A percentile compares a stretch with the other conserved stretches of the same genome.
phyloP scores from a whole-genome alignment of 1,284 basidiomycete genomes.

The Xerocomus minutiporus region DNA sequence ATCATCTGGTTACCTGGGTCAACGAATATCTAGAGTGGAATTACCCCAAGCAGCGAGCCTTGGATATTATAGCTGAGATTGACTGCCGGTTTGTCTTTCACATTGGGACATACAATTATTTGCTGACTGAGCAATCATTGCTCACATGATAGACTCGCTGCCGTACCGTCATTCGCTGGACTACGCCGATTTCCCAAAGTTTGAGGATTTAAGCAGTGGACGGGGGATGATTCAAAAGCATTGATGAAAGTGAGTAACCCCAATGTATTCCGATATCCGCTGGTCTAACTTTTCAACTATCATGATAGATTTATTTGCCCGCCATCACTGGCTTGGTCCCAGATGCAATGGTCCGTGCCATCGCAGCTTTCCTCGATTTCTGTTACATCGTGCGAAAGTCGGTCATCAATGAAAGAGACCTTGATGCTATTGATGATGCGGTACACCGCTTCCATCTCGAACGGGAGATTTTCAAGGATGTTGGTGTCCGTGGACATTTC shows the following conservation, averaged over 20 bases:
- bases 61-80: neutral
- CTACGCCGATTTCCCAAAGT: neutral
- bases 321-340: conserved; percentile 13
- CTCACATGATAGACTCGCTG: neutral
- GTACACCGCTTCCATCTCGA: conserved; percentile 11
- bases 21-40: neutral
- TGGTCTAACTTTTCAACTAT: neutral
- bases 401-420: conserved; percentile 4
- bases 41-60: neutral
- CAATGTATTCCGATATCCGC: neutral
- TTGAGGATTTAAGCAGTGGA: neutral
- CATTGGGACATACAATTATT: too few species aligned
- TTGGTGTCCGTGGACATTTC: conserved; percentile 7
- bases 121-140: too few species aligned
- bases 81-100: neutral
- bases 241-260: neutral
- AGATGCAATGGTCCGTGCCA: neutral
- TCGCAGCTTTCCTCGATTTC: conserved; percentile 20
- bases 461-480: conserved; percentile 8
- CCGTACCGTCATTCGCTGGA: neutral
- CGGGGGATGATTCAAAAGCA: neutral
- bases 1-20: neutral
- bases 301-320: conserved; percentile 7
- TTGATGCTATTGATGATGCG: conserved; percentile 15
- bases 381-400: conserved; percentile 20